Percentiles rank a stretch among this genome's conserved stretches.
Conservation (phyloP, 176 grass and related monocot species). For the Oryza punctata region DNA sequence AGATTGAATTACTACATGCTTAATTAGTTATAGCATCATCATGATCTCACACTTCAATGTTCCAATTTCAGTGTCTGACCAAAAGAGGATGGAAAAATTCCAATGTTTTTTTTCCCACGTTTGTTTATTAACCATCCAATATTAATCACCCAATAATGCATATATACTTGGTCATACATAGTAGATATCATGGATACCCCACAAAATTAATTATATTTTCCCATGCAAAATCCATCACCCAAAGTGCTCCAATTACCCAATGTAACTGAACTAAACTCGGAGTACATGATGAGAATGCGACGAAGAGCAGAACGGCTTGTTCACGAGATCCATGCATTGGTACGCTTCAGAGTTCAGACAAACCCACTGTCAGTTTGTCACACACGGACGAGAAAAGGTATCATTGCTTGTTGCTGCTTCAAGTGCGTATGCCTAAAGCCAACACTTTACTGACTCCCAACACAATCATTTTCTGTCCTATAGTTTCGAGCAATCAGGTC, state of each 20-base stretch:
- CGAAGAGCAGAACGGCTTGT: no score
- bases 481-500: background rate
- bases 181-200: background rate
- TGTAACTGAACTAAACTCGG: no score
- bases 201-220: background rate
- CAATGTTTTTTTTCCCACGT: background rate
- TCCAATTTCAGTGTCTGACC: background rate
- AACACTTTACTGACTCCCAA: constrained; percentile 7
- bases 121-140: background rate
- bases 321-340: no score
- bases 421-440: constrained; percentile 28
- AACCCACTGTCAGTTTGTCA: background rate
- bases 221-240: constrained; percentile 7
- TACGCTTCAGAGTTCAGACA: no score
- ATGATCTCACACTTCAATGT: background rate
- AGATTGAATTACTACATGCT: background rate
- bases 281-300: no score
- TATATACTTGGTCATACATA: background rate
- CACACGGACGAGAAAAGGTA: background rate
- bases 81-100: background rate
- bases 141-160: background rate
- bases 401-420: background rate
- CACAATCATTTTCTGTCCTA: constrained; percentile 1
- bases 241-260: constrained; percentile 45
- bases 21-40: background rate